Evolutionary conservation across 805 yeast genomes (phyloP), one percentile per base, ranked within the genome.

Genomic region (Dipodascopsis uninucleata): DNA sequence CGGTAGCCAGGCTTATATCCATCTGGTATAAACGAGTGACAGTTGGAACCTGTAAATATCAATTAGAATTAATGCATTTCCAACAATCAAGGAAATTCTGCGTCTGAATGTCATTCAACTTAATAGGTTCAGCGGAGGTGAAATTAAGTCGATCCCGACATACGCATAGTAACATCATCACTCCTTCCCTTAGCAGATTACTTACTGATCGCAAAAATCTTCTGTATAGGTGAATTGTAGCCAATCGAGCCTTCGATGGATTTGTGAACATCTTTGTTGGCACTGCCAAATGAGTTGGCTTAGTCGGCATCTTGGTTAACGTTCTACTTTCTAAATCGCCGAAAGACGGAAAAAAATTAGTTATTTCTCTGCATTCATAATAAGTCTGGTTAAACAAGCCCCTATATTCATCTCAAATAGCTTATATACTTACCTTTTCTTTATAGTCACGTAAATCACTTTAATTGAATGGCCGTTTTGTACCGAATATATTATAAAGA

Each of bases 271-370:
- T 77, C 61, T 78, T 79, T 22, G 93, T 81, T 31, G 90, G 76
- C 66, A 82, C 85, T 12, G 95, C 94, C 67, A 83, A 83, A 49
- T 85, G 87, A 8, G 95, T 85, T 22, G 95, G 81, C 36, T 77
- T 68, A 18, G 89, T 85, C 75, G 73, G 70, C 77, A 72, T 74
- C 41, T 42, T 36, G 45, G 41, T n/a, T n/a, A n/a, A n/a, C n/a
- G n/a, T n/a, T n/a, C n/a, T n/a, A n/a, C n/a, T n/a, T n/a, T n/a
- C 29, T 26, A 14, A 26, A 26, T 26, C 12, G 14, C 29, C 14
- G 14, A 26, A 26, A 26, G 29, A 26, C 29, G 14, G 14, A 26
- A 12, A 12, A 12, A 12, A n/a, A n/a, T n/a, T n/a, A n/a, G n/a
- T n/a, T n/a, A n/a, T n/a, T n/a, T n/a, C n/a, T n/a, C n/a, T n/a